Base-by-base conservation (phyloP, 805 yeast genomes). In the Spathaspora arborariae region DNA sequence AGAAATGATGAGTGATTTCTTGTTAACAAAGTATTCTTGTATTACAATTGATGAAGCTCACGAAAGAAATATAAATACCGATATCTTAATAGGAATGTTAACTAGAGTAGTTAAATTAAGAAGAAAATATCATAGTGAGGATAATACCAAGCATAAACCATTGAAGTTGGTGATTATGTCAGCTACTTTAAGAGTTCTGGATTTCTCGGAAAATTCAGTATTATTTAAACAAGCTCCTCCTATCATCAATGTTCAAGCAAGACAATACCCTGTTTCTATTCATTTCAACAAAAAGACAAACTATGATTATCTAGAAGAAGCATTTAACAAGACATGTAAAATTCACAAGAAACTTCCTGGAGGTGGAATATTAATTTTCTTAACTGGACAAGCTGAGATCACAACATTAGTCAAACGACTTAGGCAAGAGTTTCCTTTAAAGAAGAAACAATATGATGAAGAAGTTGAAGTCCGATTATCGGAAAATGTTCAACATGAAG, bases 31-130 rank as follows among this genome's bases (percentile, higher is more conserved):
- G 58, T 94, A 94, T 62, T 90, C 97, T 0, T 84, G 87, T 0
- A 76, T 94, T 39, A 78, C 95, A 21, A 88, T 94, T 49, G 99
- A 94, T 70, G 99, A 94, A 67, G 99, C 99, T 0, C 99, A 94
- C 64, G 99, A 94, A 65, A 80, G 99, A 63, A 92, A 90, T 60
- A 82, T 92, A 50, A 94, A 94, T 61, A 94, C 99, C 0, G 99
- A 94, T 67, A 92, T 94, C 41, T 72, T 94, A 47, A 90, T 94
- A 51, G 99, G 99, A 41, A 86, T 94, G 85, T 71, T 94, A 44
- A 88, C 96, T 60, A 81, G 99, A 55, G 85, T 91, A 15, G 79
- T 89, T 50, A 80, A 76, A 52, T 73, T 92, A 35, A 80, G 99
- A 57, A 56, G 76, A 46, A 74, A 78, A 51, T 75, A 79, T 43